phyloP scores from a whole-genome alignment of 2,329 filamentous ascomycete genomes.

The Colletotrichum acutatum region DNA sequence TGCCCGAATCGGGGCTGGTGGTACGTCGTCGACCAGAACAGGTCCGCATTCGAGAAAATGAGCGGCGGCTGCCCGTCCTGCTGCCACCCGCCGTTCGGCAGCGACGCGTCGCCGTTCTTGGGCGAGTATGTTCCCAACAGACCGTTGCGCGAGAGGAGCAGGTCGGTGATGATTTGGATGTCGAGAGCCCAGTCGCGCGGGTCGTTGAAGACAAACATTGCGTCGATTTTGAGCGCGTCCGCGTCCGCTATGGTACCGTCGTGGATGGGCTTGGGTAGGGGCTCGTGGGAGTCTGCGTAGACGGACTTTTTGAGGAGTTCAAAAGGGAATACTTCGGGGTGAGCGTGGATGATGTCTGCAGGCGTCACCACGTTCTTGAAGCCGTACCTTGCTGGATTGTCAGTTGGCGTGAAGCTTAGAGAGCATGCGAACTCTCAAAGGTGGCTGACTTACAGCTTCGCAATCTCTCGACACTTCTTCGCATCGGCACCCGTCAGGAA shows the following conservation, averaged over 20 bases:
- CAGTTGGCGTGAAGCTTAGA: not conserved
- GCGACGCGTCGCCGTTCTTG: slow-evolving; percentile 72
- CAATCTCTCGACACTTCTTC: slow-evolving; percentile 76
- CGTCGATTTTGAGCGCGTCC: slow-evolving; percentile 79
- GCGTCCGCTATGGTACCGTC: slow-evolving; percentile 50
- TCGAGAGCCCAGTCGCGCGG: slow-evolving; percentile 96
- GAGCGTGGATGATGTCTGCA: slow-evolving; percentile 80
- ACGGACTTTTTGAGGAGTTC: slow-evolving; percentile 71
- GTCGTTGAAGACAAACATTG: slow-evolving; percentile 94
- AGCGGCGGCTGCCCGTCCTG: slow-evolving; percentile 82
- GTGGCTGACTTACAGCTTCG: slow-evolving; percentile 66
- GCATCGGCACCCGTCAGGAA: slow-evolving; percentile 79
- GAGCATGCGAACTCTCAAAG: not conserved
- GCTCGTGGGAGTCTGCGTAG: slow-evolving; percentile 68
- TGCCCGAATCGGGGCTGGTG: slow-evolving; percentile 89
- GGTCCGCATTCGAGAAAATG: slow-evolving; percentile 91
- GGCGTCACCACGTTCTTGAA: slow-evolving; percentile 87
- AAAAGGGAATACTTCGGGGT: slow-evolving; percentile 87
- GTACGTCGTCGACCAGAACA: slow-evolving; percentile 89
- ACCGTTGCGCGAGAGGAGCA: slow-evolving; percentile 82
- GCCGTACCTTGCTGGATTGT: slow-evolving; percentile 61
- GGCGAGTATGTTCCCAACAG: slow-evolving; percentile 82
- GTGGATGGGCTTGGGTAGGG: slow-evolving; percentile 64
- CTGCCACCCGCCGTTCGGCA: slow-evolving; percentile 84
- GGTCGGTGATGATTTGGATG: slow-evolving; percentile 83